phyloP scores from a whole-genome alignment of 2,329 filamentous ascomycete genomes.

The Apiospora kogelbergensis region DNA sequence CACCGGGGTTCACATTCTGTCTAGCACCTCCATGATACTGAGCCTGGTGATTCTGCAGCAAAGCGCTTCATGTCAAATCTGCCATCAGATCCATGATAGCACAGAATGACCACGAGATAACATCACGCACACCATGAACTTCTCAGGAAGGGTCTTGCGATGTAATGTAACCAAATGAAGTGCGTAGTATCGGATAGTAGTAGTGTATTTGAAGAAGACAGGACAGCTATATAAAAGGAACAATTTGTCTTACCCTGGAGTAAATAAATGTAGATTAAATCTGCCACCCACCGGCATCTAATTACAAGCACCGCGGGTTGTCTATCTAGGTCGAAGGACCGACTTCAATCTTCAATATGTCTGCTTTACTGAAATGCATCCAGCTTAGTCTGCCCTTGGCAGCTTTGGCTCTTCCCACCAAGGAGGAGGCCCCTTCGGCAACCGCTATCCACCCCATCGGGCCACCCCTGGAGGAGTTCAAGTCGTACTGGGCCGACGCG shows the following conservation, averaged over 20 bases:
- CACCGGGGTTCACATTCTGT: background rate
- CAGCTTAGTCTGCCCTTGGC: background rate
- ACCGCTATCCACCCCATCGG: background rate
- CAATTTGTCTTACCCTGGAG: background rate
- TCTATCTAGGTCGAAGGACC: background rate
- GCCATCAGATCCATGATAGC: background rate
- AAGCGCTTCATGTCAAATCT: background rate
- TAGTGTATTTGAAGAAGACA: background rate
- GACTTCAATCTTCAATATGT: background rate
- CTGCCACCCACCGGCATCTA: background rate
- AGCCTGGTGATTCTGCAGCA: background rate
- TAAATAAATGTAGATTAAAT: background rate
- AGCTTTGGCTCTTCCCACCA: background rate
- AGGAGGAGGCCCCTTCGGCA: background rate
- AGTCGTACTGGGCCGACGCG: background rate
- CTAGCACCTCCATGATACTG: background rate
- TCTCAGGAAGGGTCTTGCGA: background rate
- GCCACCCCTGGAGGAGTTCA: background rate
- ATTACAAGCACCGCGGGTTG: background rate
- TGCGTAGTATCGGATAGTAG: background rate
- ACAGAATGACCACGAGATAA: background rate
- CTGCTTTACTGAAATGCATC: background rate
- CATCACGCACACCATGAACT: background rate
- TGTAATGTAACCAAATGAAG: background rate
- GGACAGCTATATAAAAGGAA: background rate